These are phyloP conservation scores for Candida patagonica DNA, from an alignment of 805 yeast species.

Conservation along the genomic window DNA sequence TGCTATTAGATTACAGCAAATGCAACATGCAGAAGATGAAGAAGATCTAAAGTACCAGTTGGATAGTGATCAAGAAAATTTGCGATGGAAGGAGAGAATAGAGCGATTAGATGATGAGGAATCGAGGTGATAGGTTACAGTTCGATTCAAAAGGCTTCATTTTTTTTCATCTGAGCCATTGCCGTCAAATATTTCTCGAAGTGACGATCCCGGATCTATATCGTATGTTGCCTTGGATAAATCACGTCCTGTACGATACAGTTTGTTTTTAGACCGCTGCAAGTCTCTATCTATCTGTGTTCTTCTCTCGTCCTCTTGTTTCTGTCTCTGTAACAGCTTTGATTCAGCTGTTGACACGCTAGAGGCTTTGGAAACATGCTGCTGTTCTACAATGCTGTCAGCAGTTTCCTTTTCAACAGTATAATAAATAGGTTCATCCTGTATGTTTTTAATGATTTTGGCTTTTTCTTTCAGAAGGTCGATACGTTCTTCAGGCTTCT, in stretches of 20 bases:
- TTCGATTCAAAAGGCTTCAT: too few relatives aligned
- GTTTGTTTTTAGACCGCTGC: not conserved
- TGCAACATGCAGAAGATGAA: slow-evolving; percentile 14
- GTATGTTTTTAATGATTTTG: not conserved
- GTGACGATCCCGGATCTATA: slow-evolving; percentile 3
- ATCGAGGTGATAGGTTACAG: too few relatives aligned
- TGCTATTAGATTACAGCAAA: slow-evolving; percentile 9
- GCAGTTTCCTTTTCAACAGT: not conserved
- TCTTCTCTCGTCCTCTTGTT: not conserved
- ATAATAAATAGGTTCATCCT: slow-evolving; percentile 6
- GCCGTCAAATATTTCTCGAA: not conserved
- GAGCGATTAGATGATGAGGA: slow-evolving; percentile 9
- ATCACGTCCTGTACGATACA: slow-evolving; percentile 1
- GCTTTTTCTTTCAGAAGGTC: not conserved
- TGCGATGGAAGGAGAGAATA: slow-evolving; percentile 18
- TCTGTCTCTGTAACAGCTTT: not conserved
- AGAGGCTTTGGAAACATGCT: not conserved
- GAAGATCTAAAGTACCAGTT: slow-evolving; percentile 16
- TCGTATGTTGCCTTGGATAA: slow-evolving; percentile 6
- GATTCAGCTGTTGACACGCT: not conserved
- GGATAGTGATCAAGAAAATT: slow-evolving; percentile 10
- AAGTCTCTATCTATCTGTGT: not conserved
- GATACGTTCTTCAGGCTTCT: slow-evolving; percentile 13
- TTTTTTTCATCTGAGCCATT: not conserved
- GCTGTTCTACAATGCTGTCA: not conserved